Evolutionary conservation across 495 filamentous ascomycete genomes (phyloP).

Genomic region (Daldinia bambusicola): DNA sequence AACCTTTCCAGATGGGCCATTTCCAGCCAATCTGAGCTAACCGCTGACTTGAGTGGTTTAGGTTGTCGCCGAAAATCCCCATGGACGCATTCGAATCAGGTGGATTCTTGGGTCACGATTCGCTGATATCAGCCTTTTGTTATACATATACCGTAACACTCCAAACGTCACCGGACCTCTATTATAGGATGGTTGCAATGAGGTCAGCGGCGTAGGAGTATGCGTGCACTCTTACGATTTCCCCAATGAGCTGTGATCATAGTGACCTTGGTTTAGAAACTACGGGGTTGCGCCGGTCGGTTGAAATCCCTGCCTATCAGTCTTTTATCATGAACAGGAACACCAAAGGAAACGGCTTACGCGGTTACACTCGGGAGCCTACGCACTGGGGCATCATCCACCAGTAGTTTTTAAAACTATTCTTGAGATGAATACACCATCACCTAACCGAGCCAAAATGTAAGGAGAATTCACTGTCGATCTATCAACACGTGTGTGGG

Average conservation of each 20-base stretch:
- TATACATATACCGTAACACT: conserved; percentile 45
- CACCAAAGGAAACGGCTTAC: conserved; percentile 22
- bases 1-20: conserved; percentile 48
- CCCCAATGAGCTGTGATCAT: conserved; percentile 36
- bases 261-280: conserved; percentile 38
- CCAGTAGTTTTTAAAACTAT: conserved; percentile 29
- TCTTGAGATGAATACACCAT: conserved; percentile 45
- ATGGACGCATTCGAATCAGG: conserved; percentile 34
- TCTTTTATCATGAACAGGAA: conserved; percentile 21
- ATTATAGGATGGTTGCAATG: conserved; percentile 42
- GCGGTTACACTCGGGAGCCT: conserved; percentile 41
- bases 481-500: conserved; percentile 47
- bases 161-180: conserved; percentile 43
- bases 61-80: conserved; percentile 27
- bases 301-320: conserved; percentile 37
- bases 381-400: conserved; percentile 39
- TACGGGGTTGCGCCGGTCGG: conserved; percentile 36
- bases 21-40: conserved; percentile 33
- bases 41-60: conserved; percentile 31
- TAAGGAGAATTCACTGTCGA: conserved; percentile 40
- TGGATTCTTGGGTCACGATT: conserved; percentile 32
- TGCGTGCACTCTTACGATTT: conserved; percentile 34
- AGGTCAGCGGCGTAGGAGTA: conserved; percentile 41
- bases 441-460: conserved; percentile 41
- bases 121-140: conserved; percentile 45